Evolutionary conservation across 768 basidiomycete species (phyloP).

Genomic region (Asterophora lycoperdoides): DNA sequence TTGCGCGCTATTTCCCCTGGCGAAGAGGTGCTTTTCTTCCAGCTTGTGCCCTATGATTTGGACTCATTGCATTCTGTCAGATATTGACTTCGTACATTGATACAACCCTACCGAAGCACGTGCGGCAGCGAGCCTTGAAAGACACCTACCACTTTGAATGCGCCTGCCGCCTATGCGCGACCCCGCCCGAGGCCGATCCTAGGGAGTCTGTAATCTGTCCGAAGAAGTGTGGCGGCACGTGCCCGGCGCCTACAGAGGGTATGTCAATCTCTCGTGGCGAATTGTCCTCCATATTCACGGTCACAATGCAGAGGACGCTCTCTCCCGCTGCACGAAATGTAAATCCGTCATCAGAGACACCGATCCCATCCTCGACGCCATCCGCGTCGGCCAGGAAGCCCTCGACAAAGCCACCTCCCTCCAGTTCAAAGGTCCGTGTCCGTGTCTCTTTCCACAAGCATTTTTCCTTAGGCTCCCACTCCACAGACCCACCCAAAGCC

Average conservation of each 20-base stretch:
- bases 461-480: neutral
- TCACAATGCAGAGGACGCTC: conserved; percentile 37
- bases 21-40: conserved; percentile 59
- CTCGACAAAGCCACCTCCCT: conserved; percentile 65
- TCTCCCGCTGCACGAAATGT: conserved; percentile 54
- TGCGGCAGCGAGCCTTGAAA: conserved; percentile 52
- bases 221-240: conserved; percentile 60
- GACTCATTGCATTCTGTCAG: conserved; percentile 33
- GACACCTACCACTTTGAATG: conserved; percentile 83
- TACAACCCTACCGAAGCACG: conserved; percentile 58
- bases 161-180: conserved; percentile 54
- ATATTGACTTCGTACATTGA: conserved; percentile 84
- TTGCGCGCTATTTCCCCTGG: conserved; percentile 56
- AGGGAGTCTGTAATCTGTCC: conserved; percentile 70
- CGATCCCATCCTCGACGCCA: conserved; percentile 55
- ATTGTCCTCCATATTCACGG: no score
- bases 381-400: conserved; percentile 69
- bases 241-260: conserved; percentile 62
- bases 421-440: conserved; percentile 51
- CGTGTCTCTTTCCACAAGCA: no score
- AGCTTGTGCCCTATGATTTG: neutral
- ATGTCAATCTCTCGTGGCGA: no score
- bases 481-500: conserved; percentile 54
- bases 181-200: conserved; percentile 43
- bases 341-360: conserved; percentile 42